Evolutionary conservation across 148 eudicot species (phyloP).

Genomic region (Rhododendron williamsianum): DNA sequence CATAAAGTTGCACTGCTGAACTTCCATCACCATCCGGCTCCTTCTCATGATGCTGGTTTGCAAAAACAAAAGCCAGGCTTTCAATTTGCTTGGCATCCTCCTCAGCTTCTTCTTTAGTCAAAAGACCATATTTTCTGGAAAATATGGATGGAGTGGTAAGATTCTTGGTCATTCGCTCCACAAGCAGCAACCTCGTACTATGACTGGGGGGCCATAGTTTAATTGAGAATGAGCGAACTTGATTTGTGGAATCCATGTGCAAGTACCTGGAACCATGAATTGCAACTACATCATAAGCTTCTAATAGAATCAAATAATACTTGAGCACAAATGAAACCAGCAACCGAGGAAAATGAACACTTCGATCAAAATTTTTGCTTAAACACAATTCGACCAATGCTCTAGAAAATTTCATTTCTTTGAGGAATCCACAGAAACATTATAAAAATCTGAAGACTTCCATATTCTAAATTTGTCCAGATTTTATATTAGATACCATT

Average conservation of each 20-base stretch:
- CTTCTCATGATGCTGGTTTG: constrained; percentile 55
- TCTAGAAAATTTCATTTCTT: not conserved
- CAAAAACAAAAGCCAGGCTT: constrained; percentile 49
- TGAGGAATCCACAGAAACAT: not conserved
- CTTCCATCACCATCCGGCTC: constrained; percentile 92
- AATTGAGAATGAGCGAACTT: constrained; percentile 36
- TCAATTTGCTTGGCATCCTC: constrained; percentile 72
- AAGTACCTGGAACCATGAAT: constrained; percentile 23
- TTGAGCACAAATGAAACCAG: not conserved
- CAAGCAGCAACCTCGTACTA: constrained; percentile 60
- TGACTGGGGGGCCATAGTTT: constrained; percentile 81
- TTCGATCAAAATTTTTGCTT: not conserved
- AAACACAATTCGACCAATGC: not conserved
- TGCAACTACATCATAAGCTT: constrained; percentile 1
- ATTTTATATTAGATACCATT: not conserved
- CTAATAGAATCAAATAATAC: not conserved
- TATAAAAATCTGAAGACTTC: not conserved
- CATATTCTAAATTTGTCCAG: not conserved
- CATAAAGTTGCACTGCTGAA: constrained; percentile 75
- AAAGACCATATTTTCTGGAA: constrained; percentile 64
- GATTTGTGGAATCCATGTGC: constrained; percentile 40
- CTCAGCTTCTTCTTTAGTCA: constrained; percentile 70
- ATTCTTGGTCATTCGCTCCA: constrained; percentile 65
- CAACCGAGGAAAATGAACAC: not conserved
- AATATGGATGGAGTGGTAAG: constrained; percentile 62